Evolutionary conservation across 805 yeast species (phyloP), one percentile per base, ranked within the genome.

Genomic region (Suhomyces pyralidae): DNA sequence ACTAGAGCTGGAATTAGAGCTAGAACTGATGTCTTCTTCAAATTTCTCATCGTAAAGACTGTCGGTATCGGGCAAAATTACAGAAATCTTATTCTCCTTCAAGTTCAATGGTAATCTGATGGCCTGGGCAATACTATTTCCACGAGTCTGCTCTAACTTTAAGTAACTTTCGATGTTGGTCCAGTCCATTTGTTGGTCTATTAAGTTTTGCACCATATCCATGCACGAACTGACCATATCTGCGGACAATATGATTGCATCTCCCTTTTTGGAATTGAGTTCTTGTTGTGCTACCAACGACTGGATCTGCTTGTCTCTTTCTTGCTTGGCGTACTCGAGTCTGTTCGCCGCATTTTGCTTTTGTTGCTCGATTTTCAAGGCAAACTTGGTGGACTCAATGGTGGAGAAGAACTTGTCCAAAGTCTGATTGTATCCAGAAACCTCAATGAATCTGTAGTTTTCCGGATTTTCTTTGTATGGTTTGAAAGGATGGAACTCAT

Each of bases 141-240:
- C 85, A 59, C 85, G 80, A 1, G 73, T 68, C 59, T 89, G 85
- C 62, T 93, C 96, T 48, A 83, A 76, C 46, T 79, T 71, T 49
- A 93, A 84, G 52, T 87, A 69, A 56, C 84, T 83, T 64, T 88
- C 97, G 56, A 92, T 92, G 55, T 90, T 86, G 43, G 81, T 81
- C 99, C 99, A 93, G 65, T 93, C 97, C 90, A 90, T 89, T 57
- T 89, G 92, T 63, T 89, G 94, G 51, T 86, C 84, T 4, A 91
- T 56, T 51, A 90, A 70, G 1, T 75, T 71, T 53, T 85, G 86
- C 4, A 93, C 88, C 2, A 88, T 85, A 7, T 64, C 67, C 54
- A 81, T 85, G 46, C 94, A 90, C 15, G 81, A 81, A 48, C 87
- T 94, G 5, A 92, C 90, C 24, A 81, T 59, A 25, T 83, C 83